Evolutionary conservation across 1,284 basidiomycete species (phyloP).

Genomic region (Coriolopsis trogii): DNA sequence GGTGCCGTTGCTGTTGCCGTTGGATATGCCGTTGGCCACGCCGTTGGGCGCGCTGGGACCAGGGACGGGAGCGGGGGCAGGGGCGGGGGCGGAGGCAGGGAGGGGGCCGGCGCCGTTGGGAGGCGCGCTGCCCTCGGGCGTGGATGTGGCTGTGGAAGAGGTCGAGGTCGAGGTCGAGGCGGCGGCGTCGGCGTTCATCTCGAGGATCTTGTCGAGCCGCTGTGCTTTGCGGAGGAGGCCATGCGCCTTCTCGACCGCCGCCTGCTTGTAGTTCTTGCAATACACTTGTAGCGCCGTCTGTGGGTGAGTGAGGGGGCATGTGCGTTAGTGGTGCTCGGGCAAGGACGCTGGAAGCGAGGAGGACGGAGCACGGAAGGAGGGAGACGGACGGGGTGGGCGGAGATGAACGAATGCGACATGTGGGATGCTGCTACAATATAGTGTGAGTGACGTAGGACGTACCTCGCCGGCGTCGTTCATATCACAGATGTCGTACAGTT

Average conservation of each 20-base stretch:
- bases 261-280: slow-evolving; percentile 82
- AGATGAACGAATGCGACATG: not conserved
- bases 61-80: too few species aligned
- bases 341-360: not conserved
- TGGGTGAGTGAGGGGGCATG: not conserved
- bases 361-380: too few species aligned
- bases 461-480: slow-evolving; percentile 83
- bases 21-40: too few species aligned
- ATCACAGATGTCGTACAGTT: slow-evolving; percentile 83
- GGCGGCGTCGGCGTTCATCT: slow-evolving; percentile 21
- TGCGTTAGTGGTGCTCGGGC: too few species aligned
- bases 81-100: too few species aligned
- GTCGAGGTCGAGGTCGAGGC: not conserved
- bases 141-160: not conserved
- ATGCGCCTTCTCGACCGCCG: slow-evolving; percentile 69
- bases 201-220: slow-evolving; percentile 72
- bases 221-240: slow-evolving; percentile 85
- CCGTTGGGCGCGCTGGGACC: too few species aligned
- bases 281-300: slow-evolving; percentile 89
- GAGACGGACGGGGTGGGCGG: not conserved
- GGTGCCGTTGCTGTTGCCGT: too few species aligned
- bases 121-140: not conserved
- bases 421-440: not conserved
- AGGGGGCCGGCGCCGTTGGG: too few species aligned
- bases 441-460: too few species aligned